phyloP scores from a whole-genome alignment of 352 stramenopile genomes.

The Phytophthora megakarya region DNA sequence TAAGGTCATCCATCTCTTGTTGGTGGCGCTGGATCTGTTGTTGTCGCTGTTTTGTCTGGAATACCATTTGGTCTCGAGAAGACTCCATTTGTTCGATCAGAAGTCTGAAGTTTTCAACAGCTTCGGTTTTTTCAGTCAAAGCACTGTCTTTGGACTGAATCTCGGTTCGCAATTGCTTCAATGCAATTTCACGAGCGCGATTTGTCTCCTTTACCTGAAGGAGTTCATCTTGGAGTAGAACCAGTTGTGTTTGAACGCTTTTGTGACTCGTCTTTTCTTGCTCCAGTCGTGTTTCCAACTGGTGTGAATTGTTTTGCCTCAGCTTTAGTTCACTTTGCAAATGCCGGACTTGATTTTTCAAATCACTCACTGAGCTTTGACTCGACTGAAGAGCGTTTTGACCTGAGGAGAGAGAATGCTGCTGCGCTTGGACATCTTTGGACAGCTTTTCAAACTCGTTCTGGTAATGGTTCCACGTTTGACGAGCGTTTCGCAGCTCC shows the following conservation, averaged over 20 bases:
- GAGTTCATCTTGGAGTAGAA: slow-evolving; percentile 64
- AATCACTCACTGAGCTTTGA: slow-evolving; percentile 56
- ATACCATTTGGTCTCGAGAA: slow-evolving; percentile 77
- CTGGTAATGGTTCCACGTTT: slow-evolving; percentile 72
- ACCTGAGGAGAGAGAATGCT: slow-evolving; percentile 62
- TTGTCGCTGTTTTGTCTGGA: slow-evolving; percentile 78
- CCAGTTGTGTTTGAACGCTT: slow-evolving; percentile 57
- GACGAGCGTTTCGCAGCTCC: slow-evolving; percentile 63
- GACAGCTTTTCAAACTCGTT: slow-evolving; percentile 78
- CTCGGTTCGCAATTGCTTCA: slow-evolving; percentile 66
- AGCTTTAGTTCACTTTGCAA: slow-evolving; percentile 68
- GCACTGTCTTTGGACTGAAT: slow-evolving; percentile 56
- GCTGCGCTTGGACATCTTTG: slow-evolving; percentile 60
- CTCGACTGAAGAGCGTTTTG: slow-evolving; percentile 62
- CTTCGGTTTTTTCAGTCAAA: slow-evolving; percentile 70
- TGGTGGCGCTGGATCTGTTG: slow-evolving; percentile 65
- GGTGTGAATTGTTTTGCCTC: slow-evolving; percentile 52
- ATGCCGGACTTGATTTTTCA: slow-evolving; percentile 65
- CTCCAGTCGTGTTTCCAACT: slow-evolving; percentile 68
- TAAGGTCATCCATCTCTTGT: slow-evolving; percentile 57
- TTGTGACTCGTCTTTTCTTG: slow-evolving; percentile 67
- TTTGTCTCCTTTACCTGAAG: slow-evolving; percentile 59
- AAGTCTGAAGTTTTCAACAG: slow-evolving; percentile 70
- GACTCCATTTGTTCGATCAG: slow-evolving; percentile 85
- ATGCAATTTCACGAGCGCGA: slow-evolving; percentile 53